Evolutionary conservation across 352 stramenopile species (phyloP).

Genomic region (Aphanomyces astaci): DNA sequence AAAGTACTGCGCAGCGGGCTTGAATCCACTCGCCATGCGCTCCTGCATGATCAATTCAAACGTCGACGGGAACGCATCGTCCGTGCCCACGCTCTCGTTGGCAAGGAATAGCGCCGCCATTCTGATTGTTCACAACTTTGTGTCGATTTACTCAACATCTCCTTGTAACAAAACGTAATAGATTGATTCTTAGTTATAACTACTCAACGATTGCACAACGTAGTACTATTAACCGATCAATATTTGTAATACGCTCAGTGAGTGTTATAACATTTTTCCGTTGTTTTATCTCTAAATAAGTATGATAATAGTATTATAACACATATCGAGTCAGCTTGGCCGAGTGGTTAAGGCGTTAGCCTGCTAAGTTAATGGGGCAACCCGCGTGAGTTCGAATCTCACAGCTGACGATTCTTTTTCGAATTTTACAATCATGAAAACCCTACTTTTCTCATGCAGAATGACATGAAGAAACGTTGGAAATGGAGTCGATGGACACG

Average conservation of each 20-base stretch:
- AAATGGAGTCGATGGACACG: too few relatives aligned
- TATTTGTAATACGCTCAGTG: too few relatives aligned
- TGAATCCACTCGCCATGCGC: constrained; percentile 65
- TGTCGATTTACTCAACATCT: neutral
- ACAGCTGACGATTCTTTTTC: neutral
- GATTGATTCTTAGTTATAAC: too few relatives aligned
- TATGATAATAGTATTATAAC: too few relatives aligned
- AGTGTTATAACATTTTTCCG: too few relatives aligned
- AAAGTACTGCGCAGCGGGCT: constrained; percentile 68
- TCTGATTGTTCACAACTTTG: neutral
- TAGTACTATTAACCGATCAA: too few relatives aligned
- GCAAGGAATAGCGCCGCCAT: constrained; percentile 5
- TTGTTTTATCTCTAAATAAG: too few relatives aligned
- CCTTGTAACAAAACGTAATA: neutral
- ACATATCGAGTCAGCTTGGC: neutral
- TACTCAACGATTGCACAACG: too few relatives aligned
- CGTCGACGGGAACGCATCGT: constrained; percentile 43
- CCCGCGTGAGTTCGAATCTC: neutral
- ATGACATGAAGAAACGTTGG: too few relatives aligned
- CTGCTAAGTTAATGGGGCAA: too few relatives aligned
- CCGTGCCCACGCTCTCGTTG: constrained; percentile 17
- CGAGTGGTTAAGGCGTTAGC: neutral
- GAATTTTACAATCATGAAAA: neutral
- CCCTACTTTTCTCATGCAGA: neutral
- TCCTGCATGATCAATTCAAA: constrained; percentile 86